Percentiles rank a stretch among this genome's conserved stretches.
These are phyloP conservation scores for Laburnicola sp. DNA, from an alignment of 2,329 filamentous ascomycete species.

Conservation along the genomic window DNA sequence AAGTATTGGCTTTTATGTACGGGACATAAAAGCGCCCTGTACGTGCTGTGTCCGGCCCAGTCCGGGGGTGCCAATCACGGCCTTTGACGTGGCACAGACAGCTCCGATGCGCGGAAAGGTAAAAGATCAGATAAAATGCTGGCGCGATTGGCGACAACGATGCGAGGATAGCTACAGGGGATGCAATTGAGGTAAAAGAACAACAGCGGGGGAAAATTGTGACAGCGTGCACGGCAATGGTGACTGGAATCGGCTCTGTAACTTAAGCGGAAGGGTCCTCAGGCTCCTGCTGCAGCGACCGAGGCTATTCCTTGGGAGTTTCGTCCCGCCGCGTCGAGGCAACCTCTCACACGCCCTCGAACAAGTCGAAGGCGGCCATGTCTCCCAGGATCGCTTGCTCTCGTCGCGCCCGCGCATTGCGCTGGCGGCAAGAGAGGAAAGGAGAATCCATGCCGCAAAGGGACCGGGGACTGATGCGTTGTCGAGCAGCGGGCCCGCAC, in stretches of 20 bases:
- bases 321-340: conserved; percentile 26
- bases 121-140: conserved; percentile 5
- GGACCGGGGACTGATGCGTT: conserved; percentile 28
- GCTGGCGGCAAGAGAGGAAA: conserved; percentile 26
- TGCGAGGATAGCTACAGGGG: conserved; percentile 3
- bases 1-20: conserved; percentile 33
- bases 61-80: conserved; percentile 15
- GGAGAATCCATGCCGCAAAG: conserved; percentile 19
- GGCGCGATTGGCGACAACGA: conserved; percentile 6
- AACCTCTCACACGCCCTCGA: conserved; percentile 16
- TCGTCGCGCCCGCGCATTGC: conserved; percentile 12
- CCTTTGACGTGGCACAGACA: conserved; percentile 14
- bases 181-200: conserved; percentile 14
- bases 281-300: conserved; percentile 20
- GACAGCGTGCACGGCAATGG: conserved; percentile 18
- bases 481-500: conserved; percentile 16
- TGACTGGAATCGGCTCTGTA: conserved; percentile 13
- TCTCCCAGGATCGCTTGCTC: conserved; percentile 3
- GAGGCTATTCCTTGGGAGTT: conserved; percentile 15
- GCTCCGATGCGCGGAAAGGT: conserved; percentile 17
- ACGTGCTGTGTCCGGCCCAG: conserved; percentile 19
- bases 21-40: conserved; percentile 26
- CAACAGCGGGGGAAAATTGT: conserved; percentile 12
- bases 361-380: conserved; percentile 3
- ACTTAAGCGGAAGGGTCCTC: conserved; percentile 19